Evolutionary conservation across 257 asterid genomes (phyloP).

Genomic region (Solanum chmielewskii): DNA sequence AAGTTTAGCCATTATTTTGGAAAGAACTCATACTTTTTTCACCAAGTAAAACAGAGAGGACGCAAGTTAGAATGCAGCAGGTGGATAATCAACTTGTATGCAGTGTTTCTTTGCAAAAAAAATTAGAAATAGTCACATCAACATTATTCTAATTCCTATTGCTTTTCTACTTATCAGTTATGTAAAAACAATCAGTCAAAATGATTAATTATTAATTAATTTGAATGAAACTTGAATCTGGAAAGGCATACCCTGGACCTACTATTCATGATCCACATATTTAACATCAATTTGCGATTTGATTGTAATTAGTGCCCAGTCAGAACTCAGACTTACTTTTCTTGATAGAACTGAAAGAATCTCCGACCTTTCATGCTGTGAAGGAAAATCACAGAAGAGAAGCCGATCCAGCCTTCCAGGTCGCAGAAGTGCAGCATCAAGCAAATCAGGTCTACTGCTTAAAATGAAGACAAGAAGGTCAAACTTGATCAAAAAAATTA

Average conservation of each 20-base stretch:
- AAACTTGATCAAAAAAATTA: not conserved
- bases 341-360: constrained; percentile 78
- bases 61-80: not conserved
- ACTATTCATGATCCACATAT: not conserved
- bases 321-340: constrained; percentile 36
- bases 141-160: not conserved
- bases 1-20: not conserved
- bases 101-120: not conserved
- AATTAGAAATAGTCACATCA: not conserved
- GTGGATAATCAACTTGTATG: not conserved
- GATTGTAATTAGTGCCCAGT: not conserved
- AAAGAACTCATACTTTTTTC: not conserved
- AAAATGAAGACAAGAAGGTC: constrained; percentile 2
- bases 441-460: constrained; percentile 88
- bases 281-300: not conserved
- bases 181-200: not conserved
- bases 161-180: not conserved
- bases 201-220: not conserved
- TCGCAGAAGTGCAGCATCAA: constrained; percentile 96
- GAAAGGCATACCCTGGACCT: not conserved
- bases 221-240: not conserved
- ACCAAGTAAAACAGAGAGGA: not conserved
- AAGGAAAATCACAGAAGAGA: constrained; percentile 89
- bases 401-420: constrained; percentile 97
- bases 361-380: constrained; percentile 65